phyloP scores from a whole-genome alignment of 2,329 filamentous ascomycete genomes.

The Fusarium virguliforme region DNA sequence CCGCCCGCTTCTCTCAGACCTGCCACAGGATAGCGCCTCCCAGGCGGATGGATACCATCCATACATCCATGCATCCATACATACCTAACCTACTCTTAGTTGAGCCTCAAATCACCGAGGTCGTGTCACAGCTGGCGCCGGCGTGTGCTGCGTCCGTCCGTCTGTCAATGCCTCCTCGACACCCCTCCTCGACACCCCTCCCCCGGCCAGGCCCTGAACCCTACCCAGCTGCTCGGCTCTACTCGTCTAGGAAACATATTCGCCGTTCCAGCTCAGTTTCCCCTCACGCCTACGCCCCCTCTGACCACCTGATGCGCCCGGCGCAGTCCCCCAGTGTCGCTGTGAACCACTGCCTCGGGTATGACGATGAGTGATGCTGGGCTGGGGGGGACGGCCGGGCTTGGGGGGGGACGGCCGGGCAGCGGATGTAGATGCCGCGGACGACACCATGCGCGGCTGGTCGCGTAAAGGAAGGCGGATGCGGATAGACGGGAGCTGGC shows the following conservation, averaged over 20 bases:
- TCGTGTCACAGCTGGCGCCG: conserved; percentile 25
- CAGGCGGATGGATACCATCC: conserved; percentile 24
- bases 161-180: not conserved
- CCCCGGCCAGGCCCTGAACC: conserved; percentile 13
- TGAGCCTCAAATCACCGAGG: conserved; percentile 46
- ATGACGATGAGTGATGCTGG: conserved; percentile 29
- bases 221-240: conserved; percentile 30
- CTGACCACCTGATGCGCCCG: conserved; percentile 33
- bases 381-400: too few relatives aligned
- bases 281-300: conserved; percentile 15
- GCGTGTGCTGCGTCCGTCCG: not conserved
- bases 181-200: not conserved
- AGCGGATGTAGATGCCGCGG: conserved; percentile 37
- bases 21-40: conserved; percentile 23
- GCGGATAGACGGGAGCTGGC: conserved; percentile 31
- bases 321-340: conserved; percentile 20
- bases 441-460: conserved; percentile 46
- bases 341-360: conserved; percentile 35
- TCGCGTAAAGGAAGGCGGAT: conserved; percentile 39
- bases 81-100: conserved; percentile 21
- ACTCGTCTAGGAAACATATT: conserved; percentile 22
- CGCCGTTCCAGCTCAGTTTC: conserved; percentile 17
- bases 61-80: too few relatives aligned
- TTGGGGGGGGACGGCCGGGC: too few relatives aligned
- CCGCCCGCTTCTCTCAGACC: conserved; percentile 5